A percentile compares a stretch with the other conserved stretches of the same genome.
Evolutionary conservation across 768 basidiomycete species (phyloP).

Genomic region (Podaxis pistillaris): DNA sequence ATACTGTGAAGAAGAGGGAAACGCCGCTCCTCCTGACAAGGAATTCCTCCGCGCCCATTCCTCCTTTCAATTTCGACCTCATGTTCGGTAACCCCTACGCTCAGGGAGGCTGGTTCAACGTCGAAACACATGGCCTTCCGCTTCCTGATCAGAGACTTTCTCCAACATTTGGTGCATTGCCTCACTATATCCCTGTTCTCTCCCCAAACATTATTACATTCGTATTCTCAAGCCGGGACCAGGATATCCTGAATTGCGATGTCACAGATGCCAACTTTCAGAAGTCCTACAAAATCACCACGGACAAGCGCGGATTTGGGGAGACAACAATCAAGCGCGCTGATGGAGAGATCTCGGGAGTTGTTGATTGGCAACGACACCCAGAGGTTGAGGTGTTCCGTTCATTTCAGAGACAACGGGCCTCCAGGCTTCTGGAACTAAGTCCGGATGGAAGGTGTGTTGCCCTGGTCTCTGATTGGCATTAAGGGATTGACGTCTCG

Average conservation of each 20-base stretch:
- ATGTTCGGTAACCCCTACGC: slow-evolving; percentile 23
- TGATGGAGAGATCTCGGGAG: slow-evolving; percentile 16
- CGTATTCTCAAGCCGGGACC: slow-evolving; percentile 18
- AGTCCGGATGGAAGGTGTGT: slow-evolving; percentile 16
- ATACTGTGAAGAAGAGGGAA: not conserved
- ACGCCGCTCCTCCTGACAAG: no score
- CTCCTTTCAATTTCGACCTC: not conserved
- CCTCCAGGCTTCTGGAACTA: slow-evolving; percentile 15
- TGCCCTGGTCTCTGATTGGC: not conserved
- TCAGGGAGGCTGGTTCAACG: slow-evolving; percentile 22
- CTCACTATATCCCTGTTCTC: slow-evolving; percentile 14
- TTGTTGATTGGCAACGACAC: slow-evolving; percentile 20
- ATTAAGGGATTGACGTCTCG: not conserved
- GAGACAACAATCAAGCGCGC: slow-evolving; percentile 18
- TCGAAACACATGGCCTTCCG: slow-evolving; percentile 9
- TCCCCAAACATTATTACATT: slow-evolving; percentile 23
- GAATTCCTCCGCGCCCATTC: not conserved
- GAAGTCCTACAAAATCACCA: slow-evolving; percentile 19
- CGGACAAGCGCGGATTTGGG: slow-evolving; percentile 13
- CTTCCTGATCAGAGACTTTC: slow-evolving; percentile 12
- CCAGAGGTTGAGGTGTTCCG: slow-evolving; percentile 17
- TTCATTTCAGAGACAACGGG: slow-evolving; percentile 16
- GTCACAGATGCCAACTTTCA: slow-evolving; percentile 19
- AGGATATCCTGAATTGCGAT: slow-evolving; percentile 21
- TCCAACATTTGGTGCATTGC: slow-evolving; percentile 22